phyloP scores from a whole-genome alignment of 345 rosid genomes.

The Psidium guajava region DNA sequence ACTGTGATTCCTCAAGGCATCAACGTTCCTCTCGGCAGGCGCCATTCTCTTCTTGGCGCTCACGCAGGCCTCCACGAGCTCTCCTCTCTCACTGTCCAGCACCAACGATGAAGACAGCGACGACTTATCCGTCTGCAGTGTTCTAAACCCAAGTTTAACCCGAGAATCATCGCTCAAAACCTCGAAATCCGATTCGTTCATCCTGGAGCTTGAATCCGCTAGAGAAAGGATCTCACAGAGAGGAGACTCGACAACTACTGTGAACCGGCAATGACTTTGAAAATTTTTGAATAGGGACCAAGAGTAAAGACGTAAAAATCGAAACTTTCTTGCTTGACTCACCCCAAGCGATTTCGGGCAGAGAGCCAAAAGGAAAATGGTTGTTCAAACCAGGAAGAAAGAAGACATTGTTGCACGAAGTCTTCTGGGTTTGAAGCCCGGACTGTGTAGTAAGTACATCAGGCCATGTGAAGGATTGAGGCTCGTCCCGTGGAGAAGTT shows the following conservation, averaged over 20 bases:
- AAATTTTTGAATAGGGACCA: neutral
- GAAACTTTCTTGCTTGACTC: neutral
- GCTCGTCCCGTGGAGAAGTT: neutral
- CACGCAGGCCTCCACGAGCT: constrained; percentile 24
- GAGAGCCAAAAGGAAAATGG: neutral
- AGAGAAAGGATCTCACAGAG: neutral
- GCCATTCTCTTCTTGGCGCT: constrained; percentile 10
- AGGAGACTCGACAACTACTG: neutral
- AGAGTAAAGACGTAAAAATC: neutral
- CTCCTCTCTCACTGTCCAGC: constrained; percentile 37
- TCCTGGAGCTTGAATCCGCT: neutral
- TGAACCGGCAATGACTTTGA: neutral
- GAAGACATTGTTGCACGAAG: neutral
- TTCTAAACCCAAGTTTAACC: neutral
- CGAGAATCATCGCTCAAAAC: neutral
- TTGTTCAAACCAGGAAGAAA: neutral
- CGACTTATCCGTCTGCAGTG: constrained; percentile 1
- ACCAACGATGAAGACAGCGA: constrained; percentile 8
- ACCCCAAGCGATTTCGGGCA: neutral
- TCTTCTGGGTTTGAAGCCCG: neutral
- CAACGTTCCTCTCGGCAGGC: constrained; percentile 14
- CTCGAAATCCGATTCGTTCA: neutral
- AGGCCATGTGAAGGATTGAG: neutral
- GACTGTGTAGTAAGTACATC: neutral
- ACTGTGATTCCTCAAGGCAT: constrained; percentile 44